phyloP scores from a whole-genome alignment of 2,329 filamentous ascomycete species.

The Westerdykella ornata region DNA sequence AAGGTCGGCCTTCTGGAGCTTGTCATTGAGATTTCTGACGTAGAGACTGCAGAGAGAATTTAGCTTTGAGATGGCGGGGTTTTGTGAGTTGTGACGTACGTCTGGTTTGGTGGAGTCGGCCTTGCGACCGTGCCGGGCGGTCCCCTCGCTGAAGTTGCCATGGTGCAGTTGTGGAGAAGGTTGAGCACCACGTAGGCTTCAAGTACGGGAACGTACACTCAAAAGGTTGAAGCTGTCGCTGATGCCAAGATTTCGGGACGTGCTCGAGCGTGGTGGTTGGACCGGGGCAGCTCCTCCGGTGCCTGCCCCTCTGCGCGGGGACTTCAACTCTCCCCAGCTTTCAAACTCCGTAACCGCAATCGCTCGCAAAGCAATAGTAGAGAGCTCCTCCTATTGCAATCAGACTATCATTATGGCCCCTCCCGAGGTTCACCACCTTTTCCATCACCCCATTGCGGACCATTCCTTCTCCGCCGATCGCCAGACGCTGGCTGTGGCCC shows the following conservation, averaged over 20 bases:
- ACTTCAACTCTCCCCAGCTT: not conserved
- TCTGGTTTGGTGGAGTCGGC: slow-evolving; percentile 22
- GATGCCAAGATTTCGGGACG: slow-evolving; percentile 1
- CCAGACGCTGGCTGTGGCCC: slow-evolving; percentile 79
- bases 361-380: slow-evolving; percentile 57
- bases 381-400: slow-evolving; percentile 88
- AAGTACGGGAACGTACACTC: not conserved
- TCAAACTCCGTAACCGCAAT: slow-evolving; percentile 6
- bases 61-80: not conserved
- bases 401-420: slow-evolving; percentile 59
- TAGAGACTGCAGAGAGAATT: slow-evolving; percentile 59
- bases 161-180: slow-evolving; percentile 1
- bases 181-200: not conserved
- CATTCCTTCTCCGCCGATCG: slow-evolving; percentile 96
- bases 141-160: slow-evolving; percentile 4
- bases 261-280: not conserved
- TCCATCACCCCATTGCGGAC: slow-evolving; percentile 92
- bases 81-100: slow-evolving; percentile 20
- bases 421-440: slow-evolving; percentile 92
- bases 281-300: not conserved
- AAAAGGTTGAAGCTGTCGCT: not conserved
- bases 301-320: not conserved
- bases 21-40: slow-evolving; percentile 79
- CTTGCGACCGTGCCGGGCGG: slow-evolving; percentile 1
- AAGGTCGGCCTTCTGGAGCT: slow-evolving; percentile 82